These are phyloP conservation scores for Mucor velutinosus DNA, from an alignment of 371 early-diverging fungal genomes.

Conservation along the genomic window DNA sequence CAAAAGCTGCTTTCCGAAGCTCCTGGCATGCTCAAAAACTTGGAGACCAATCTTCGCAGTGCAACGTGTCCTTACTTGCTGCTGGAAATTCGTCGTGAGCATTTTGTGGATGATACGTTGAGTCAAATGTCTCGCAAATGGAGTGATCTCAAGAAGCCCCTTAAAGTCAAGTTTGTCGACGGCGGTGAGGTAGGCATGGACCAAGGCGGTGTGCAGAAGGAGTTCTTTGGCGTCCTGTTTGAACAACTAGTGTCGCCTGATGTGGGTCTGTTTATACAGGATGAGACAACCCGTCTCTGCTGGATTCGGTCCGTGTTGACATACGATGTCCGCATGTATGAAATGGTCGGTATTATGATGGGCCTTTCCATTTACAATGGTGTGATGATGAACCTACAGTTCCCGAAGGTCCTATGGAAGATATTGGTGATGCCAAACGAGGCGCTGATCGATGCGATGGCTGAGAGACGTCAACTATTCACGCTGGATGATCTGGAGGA, in stretches of 20 bases:
- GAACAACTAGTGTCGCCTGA: constrained; percentile 86
- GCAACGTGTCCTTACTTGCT: constrained; percentile 79
- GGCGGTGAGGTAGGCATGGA: constrained; percentile 91
- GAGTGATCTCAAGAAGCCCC: constrained; percentile 74
- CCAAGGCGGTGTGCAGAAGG: constrained; percentile 96
- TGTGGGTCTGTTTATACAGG: constrained; percentile 65
- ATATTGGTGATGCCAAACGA: constrained; percentile 50
- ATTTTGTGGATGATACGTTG: constrained; percentile 71
- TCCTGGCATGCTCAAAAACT: constrained; percentile 40
- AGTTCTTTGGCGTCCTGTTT: constrained; percentile 91
- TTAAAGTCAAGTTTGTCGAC: constrained; percentile 82
- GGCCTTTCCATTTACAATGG: constrained; percentile 95
- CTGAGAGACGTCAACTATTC: constrained; percentile 26
- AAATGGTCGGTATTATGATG: constrained; percentile 90
- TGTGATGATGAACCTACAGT: constrained; percentile 85
- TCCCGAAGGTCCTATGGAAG: constrained; percentile 90
- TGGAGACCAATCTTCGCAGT: constrained; percentile 45
- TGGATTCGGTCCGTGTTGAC: constrained; percentile 81
- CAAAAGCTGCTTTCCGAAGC: constrained; percentile 70
- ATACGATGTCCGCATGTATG: constrained; percentile 62
- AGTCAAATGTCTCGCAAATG: constrained; percentile 60
- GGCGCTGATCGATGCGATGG: constrained; percentile 35
- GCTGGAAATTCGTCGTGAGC: constrained; percentile 72
- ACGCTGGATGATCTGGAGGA: constrained; percentile 62
- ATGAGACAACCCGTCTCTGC: constrained; percentile 71